Evolutionary conservation across 2,329 filamentous ascomycete species (phyloP).

Genomic region (Furcasterigmium sp.): DNA sequence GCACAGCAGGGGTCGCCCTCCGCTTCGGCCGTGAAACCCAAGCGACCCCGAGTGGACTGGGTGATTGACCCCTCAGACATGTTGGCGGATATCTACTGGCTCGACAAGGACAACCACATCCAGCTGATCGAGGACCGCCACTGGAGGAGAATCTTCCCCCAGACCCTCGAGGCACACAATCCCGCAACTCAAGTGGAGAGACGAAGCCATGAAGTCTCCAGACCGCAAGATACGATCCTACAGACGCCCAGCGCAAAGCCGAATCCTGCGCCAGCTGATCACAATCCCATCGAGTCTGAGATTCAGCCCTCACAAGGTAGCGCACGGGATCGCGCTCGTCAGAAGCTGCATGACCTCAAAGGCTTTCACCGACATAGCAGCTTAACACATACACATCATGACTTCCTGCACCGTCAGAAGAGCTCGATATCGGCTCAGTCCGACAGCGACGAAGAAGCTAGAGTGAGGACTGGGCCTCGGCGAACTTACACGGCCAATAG

Average conservation of each 20-base stretch:
- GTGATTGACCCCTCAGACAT: slow-evolving; percentile 76
- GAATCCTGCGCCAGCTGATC: not conserved
- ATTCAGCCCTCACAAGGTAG: slow-evolving; percentile 42
- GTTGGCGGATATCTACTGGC: slow-evolving; percentile 85
- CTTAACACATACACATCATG: slow-evolving; percentile 44
- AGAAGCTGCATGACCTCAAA: slow-evolving; percentile 54
- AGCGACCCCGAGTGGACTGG: slow-evolving; percentile 80
- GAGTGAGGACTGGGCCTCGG: slow-evolving; percentile 31
- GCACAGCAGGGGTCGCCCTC: slow-evolving; percentile 35
- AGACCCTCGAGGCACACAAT: slow-evolving; percentile 13
- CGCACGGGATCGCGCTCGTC: slow-evolving; percentile 53
- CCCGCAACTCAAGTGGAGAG: slow-evolving; percentile 1
- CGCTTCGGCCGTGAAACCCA: slow-evolving; percentile 50
- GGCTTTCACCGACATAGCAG: slow-evolving; percentile 47
- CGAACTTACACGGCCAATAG: slow-evolving; percentile 44
- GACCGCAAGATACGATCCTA: slow-evolving; percentile 15
- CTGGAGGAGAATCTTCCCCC: slow-evolving; percentile 66
- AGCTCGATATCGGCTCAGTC: slow-evolving; percentile 57
- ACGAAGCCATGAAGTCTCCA: not conserved
- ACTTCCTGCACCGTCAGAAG: slow-evolving; percentile 46
- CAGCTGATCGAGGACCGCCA: slow-evolving; percentile 73
- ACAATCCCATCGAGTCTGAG: slow-evolving; percentile 22
- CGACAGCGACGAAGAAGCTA: slow-evolving; percentile 45
- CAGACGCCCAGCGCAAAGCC: slow-evolving; percentile 13
- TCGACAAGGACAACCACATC: slow-evolving; percentile 78